Evolutionary conservation across 495 filamentous ascomycete genomes (phyloP), one percentile per base, ranked within the genome.

Genomic region (Apodospora peruviana): DNA sequence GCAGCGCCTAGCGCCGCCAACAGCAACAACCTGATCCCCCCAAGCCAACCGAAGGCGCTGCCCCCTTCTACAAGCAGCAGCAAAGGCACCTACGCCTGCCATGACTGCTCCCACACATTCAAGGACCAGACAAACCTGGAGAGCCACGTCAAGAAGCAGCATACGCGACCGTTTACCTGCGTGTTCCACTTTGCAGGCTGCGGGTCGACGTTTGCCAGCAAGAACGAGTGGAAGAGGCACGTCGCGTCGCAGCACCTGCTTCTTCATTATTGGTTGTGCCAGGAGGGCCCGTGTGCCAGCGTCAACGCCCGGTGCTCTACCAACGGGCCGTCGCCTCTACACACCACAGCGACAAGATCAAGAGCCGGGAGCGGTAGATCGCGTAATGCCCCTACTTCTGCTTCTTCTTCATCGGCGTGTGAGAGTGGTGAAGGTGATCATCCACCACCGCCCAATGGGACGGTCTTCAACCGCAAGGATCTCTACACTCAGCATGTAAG

Each of bases 211-310:
- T 95, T 96, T 53, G 78, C 75, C 16, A 82, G 74, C 52, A 96
- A 96, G 65, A 96, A 95, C 67, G 90, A 96, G 64, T 97, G 91
- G 91, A 76, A 96, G 65, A 83, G 91, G 0, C 91, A 97, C 63
- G 82, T 94, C 55, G 69, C 69, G 24, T 85, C 86, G 2, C 86
- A 95, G 61, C 91, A 97, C 61, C 72, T 96, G 27, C 79, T 83
- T 43, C 75, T 90, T 9, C 72, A 81, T 39, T 88, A 86, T 70
- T 97, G 85, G 79, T 77, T 85, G 53, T 97, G 91, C 68, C 78
- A 87, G 46, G 72, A 88, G 20, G 79, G 76, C 34, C 62, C 67
- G 8, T 90, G 87, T 62, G 78, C 69, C 44, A 57, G 44, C 5
- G 56, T 53, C 36, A 67, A 60, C 37, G 58, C 42, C n/a, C 10